Conservation (phyloP, 495 filamentous ascomycete species). For the Filosporella fistucella region DNA sequence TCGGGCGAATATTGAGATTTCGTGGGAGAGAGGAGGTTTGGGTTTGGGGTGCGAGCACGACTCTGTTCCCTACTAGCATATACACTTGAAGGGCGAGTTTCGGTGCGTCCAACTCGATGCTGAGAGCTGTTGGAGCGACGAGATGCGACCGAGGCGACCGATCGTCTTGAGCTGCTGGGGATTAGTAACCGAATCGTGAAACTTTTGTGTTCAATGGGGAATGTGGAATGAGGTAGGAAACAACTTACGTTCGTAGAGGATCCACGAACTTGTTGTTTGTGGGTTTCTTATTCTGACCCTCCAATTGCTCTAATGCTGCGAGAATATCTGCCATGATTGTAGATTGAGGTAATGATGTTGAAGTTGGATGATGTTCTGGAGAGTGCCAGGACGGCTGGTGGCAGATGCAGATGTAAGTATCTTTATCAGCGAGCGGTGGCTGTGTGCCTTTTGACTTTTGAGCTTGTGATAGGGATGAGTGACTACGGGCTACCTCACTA, state of each 20-base stretch:
- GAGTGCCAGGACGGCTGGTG: not conserved
- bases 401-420: not conserved
- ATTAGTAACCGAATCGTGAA: not conserved
- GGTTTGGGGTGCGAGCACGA: not conserved
- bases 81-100: not conserved
- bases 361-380: not conserved
- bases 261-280: slow-evolving; percentile 13
- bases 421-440: slow-evolving; percentile 6
- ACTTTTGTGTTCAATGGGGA: not conserved
- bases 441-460: slow-evolving; percentile 4
- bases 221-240: not conserved
- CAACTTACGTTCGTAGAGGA: slow-evolving; percentile 1
- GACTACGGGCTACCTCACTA: no score
- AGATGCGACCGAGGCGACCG: not conserved
- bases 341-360: not conserved
- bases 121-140: not conserved
- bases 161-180: no score
- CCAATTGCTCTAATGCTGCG: slow-evolving; percentile 12
- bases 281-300: slow-evolving; percentile 7
- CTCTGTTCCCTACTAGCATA: no score
- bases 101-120: not conserved
- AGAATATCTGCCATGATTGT: slow-evolving; percentile 9
- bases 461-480: no score
- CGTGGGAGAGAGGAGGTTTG: not conserved
- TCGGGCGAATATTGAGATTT: not conserved